Evolutionary conservation across 495 filamentous ascomycete genomes (phyloP).

Genomic region (Aspergillus saccharolyticus): DNA sequence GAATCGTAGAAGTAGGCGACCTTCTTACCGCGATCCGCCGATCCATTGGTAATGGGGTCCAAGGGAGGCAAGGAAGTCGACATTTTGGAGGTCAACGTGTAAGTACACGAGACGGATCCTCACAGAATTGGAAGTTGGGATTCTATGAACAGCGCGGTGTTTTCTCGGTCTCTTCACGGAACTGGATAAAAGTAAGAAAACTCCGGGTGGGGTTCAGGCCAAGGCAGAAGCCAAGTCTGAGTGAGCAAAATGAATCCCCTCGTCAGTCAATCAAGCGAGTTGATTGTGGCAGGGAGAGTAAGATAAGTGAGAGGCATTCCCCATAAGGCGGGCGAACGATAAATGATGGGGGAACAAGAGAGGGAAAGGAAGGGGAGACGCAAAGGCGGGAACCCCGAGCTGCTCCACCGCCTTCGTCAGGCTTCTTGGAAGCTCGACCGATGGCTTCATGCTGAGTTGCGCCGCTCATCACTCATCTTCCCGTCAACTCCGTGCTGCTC

Average conservation of each 20-base stretch:
- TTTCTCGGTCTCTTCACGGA: constrained; percentile 15
- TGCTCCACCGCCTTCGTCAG: constrained; percentile 26
- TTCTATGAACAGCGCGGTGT: constrained; percentile 11
- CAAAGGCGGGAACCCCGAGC: constrained; percentile 14
- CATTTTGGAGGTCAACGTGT: constrained; percentile 21
- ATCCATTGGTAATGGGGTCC: constrained; percentile 46
- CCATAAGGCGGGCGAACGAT: constrained; percentile 10
- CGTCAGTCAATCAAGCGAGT: background rate
- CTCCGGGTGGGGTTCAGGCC: background rate
- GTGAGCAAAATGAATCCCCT: background rate
- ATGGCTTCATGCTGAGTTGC: constrained; percentile 4
- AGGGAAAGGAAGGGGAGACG: constrained; percentile 18
- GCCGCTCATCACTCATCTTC: constrained; percentile 13
- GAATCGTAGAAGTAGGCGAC: constrained; percentile 98
- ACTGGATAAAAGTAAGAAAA: background rate
- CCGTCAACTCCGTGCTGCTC: constrained; percentile 8
- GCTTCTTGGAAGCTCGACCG: constrained; percentile 13
- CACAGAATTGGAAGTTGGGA: background rate
- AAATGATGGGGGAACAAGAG: constrained; percentile 13
- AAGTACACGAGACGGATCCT: constrained; percentile 3
- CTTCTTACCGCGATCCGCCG: constrained; percentile 58
- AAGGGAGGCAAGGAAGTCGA: constrained; percentile 47
- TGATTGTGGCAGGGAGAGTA: background rate
- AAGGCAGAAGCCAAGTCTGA: background rate
- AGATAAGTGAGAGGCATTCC: constrained; percentile 11